A percentile compares a stretch with the other conserved stretches of the same genome.
phyloP scores from a whole-genome alignment of 2,329 filamentous ascomycete genomes.

The Aspergillus proliferans region DNA sequence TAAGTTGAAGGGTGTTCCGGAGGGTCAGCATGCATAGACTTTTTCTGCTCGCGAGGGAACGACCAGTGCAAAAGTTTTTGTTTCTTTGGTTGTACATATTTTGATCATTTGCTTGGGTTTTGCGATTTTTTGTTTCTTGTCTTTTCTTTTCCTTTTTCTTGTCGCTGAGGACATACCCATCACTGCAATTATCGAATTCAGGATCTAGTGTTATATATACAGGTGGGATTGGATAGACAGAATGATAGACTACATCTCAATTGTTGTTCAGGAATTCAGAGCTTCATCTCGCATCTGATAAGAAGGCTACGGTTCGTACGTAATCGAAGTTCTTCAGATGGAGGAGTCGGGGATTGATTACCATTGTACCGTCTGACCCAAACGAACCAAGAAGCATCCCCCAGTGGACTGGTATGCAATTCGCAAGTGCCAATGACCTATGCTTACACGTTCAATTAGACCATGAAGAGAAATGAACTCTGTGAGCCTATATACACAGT shows the following conservation, averaged over 20 bases:
- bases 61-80: slow-evolving; percentile 3
- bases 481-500: slow-evolving; percentile 26
- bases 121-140: slow-evolving; percentile 1
- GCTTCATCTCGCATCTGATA: too few species aligned
- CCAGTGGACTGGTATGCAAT: too few species aligned
- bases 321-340: too few species aligned
- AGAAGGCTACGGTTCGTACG: too few species aligned
- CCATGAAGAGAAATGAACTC: too few species aligned
- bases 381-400: too few species aligned
- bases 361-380: too few species aligned
- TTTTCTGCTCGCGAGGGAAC: neutral
- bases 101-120: neutral
- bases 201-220: slow-evolving; percentile 5
- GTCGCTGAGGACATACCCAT: neutral
- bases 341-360: too few species aligned
- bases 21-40: slow-evolving; percentile 49
- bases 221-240: slow-evolving; percentile 1
- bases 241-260: neutral
- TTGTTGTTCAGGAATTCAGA: too few species aligned
- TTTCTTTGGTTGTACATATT: slow-evolving; percentile 3
- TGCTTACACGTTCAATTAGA: too few species aligned
- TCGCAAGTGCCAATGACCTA: too few species aligned
- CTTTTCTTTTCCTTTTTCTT: slow-evolving; percentile 1
- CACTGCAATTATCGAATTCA: neutral
- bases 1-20: slow-evolving; percentile 30